Percentiles rank a stretch among this genome's conserved stretches.
phyloP scores from a whole-genome alignment of 2,329 filamentous ascomycete genomes.

The Ambrosiella xylebori region DNA sequence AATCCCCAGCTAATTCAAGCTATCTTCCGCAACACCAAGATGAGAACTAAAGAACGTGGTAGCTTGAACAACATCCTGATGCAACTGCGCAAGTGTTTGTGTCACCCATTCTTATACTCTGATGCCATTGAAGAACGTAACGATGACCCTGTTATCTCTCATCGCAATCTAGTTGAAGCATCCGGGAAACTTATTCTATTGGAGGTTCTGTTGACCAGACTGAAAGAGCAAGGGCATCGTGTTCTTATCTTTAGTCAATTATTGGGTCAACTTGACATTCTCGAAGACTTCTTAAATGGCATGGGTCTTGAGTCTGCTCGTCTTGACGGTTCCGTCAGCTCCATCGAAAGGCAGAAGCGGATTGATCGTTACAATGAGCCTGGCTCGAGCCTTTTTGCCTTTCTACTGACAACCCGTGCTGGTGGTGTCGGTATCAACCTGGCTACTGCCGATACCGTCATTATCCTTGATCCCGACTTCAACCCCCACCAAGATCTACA shows the following conservation, averaged over 20 bases:
- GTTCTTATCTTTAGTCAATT: constrained; percentile 96
- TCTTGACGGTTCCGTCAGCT: constrained; percentile 68
- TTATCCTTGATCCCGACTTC: constrained; percentile 92
- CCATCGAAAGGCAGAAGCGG: constrained; percentile 77
- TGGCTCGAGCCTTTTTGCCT: constrained; percentile 68
- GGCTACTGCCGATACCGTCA: constrained; percentile 91
- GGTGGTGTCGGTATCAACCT: constrained; percentile 96
- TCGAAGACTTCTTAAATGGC: constrained; percentile 78
- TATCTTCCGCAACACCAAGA: constrained; percentile 54
- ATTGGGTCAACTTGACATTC: constrained; percentile 66
- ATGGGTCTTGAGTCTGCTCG: constrained; percentile 58
- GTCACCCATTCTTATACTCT: constrained; percentile 92
- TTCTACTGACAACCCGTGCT: constrained; percentile 81
- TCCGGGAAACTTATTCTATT: constrained; percentile 77
- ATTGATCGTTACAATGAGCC: constrained; percentile 90
- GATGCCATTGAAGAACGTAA: constrained; percentile 72
- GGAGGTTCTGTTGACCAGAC: constrained; percentile 70
- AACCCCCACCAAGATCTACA: constrained; percentile 98
- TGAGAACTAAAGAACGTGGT: constrained; percentile 51
- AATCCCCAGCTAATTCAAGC: constrained; percentile 77
- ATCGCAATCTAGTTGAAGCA: constrained; percentile 76
- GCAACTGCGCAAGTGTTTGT: constrained; percentile 85
- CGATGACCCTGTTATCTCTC: constrained; percentile 40
- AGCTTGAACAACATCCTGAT: constrained; percentile 88
- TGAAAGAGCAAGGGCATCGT: constrained; percentile 70